These are phyloP conservation scores for Akanthomyces dipterigenus DNA, from an alignment of 2,329 filamentous ascomycete species.

Conservation along the genomic window DNA sequence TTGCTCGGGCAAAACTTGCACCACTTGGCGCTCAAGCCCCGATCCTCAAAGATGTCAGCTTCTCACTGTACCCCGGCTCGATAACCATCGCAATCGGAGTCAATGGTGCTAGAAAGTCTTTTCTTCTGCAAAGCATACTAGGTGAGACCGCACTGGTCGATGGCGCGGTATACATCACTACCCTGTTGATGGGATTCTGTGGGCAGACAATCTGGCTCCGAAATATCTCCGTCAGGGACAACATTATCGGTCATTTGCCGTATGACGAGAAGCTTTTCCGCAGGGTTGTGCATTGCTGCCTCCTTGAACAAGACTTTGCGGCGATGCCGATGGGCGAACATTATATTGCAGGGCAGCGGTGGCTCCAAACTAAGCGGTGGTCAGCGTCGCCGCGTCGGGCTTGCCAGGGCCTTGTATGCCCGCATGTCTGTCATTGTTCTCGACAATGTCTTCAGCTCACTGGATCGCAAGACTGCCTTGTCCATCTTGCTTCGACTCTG, in stretches of 20 bases:
- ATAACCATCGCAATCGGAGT: not conserved
- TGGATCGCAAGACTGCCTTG: constrained; percentile 9
- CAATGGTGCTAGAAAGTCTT: not conserved
- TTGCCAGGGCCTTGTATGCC: constrained; percentile 11
- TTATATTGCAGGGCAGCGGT: not conserved
- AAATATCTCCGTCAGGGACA: not conserved
- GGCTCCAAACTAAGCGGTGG: not conserved
- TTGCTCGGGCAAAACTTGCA: not conserved
- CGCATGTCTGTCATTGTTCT: constrained; percentile 6
- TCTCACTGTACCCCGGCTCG: not conserved
- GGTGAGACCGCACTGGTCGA: not conserved
- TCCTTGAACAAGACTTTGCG: not conserved
- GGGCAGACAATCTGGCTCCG: not conserved
- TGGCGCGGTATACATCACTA: not conserved
- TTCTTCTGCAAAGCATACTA: not conserved
- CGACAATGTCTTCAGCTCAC: constrained; percentile 14
- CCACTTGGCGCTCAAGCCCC: not conserved
- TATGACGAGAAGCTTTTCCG: not conserved
- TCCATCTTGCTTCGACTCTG: not conserved
- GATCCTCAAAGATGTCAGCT: not conserved
- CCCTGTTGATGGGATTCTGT: not conserved
- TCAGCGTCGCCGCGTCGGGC: not conserved
- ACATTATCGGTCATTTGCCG: not conserved
- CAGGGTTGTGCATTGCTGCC: not conserved
- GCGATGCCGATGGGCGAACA: not conserved